Evolutionary conservation across 2,329 filamentous ascomycete genomes (phyloP).

Genomic region (Myriosclerotinia duriaeana): DNA sequence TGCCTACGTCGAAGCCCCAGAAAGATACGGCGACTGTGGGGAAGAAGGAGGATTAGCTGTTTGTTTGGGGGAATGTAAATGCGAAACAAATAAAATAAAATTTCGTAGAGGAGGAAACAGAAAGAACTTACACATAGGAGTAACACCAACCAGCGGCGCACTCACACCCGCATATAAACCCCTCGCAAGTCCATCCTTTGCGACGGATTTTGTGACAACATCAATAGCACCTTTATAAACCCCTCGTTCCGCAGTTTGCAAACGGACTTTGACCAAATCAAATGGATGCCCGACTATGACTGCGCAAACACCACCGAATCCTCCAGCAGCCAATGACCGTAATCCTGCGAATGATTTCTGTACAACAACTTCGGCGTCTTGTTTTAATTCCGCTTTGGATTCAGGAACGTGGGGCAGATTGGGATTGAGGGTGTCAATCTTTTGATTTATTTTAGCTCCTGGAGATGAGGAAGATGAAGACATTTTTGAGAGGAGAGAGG

Average conservation of each 20-base stretch:
- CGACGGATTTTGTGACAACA: constrained; percentile 84
- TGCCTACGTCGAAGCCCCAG: constrained; percentile 94
- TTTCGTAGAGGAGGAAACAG: neutral
- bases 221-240: constrained; percentile 89
- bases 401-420: constrained; percentile 41
- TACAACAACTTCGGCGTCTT: constrained; percentile 35
- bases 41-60: constrained; percentile 13
- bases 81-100: neutral
- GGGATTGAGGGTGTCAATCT: constrained; percentile 35
- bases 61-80: neutral
- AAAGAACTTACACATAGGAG: constrained; percentile 86
- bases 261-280: constrained; percentile 93
- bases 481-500: constrained; percentile 13
- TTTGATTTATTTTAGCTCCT: constrained; percentile 36
- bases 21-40: constrained; percentile 64
- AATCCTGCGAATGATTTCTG: constrained; percentile 55
- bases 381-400: constrained; percentile 39
- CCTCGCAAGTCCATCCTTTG: constrained; percentile 74
- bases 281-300: constrained; percentile 96
- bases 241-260: constrained; percentile 93
- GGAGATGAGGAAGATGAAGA: constrained; percentile 25
- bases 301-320: constrained; percentile 89
- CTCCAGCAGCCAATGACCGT: constrained; percentile 83
- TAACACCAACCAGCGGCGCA: constrained; percentile 91
- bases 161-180: constrained; percentile 97